Evolutionary conservation across 306 rosid genomes (phyloP), one percentile per base, ranked within the genome.

Genomic region (Datisca glomerata): DNA sequence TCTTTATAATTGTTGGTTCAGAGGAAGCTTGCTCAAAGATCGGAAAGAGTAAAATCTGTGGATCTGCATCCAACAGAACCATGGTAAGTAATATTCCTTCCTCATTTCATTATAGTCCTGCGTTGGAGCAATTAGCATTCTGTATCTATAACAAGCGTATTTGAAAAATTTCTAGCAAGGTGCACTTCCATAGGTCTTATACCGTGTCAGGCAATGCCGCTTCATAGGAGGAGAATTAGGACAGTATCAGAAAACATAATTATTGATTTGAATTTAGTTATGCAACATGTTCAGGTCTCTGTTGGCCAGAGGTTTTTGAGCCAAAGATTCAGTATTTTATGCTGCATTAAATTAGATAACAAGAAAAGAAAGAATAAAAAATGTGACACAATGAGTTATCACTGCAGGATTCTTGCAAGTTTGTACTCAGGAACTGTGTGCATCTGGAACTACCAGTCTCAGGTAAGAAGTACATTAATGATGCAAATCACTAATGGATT

Each of bases 11-110:
- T 9, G 59, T 18, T 42, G 46, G 27, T 52, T 33, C 68, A 70
- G 78, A 63, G 79, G 53, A 70, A 75, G 55, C 82, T 75, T 32
- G 75, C 78, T 42, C 75, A 75, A 68, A 67, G 83, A 58, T 67
- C 83, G 39, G 78, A 75, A 49, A 70, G 83, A 56, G 98, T 89
- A 42, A 91, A 91, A 48, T 91, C 94, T 45, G 98, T 85, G 72
- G 98, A 91, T 81, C 81, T 91, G 24, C 98, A 91, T 70, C 98
- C 98, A 24, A 80, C 94, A 19, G 98, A 91, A 41, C 98, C 98
- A 84, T 91, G 98, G 98, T 91, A 80, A 63, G 53, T 47, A 31
- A n/a, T n/a, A n/a, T n/a, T n/a, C 43, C 12, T 46, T 36, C 16
- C 24, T 44, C 22, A 5, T 21, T 40, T 22, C 21, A 47, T 22